phyloP scores from a whole-genome alignment of 1,284 basidiomycete species.

The Malassezia japonica region DNA sequence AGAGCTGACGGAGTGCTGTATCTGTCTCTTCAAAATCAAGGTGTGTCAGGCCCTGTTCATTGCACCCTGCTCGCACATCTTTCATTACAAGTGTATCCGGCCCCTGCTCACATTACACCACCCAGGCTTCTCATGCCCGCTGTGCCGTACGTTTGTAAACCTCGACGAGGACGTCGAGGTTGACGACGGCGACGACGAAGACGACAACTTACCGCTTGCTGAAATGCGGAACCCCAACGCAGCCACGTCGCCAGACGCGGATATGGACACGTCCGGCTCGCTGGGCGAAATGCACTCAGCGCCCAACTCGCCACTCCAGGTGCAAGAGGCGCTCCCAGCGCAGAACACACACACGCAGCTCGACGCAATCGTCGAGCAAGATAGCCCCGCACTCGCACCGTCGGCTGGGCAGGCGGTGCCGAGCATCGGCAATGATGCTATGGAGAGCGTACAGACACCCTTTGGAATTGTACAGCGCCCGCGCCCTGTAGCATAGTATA shows the following conservation, averaged over 20 bases:
- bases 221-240: neutral
- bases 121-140: constrained; percentile 86
- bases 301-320: neutral
- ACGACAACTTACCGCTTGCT: neutral
- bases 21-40: constrained; percentile 70
- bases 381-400: neutral
- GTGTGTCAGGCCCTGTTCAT: constrained; percentile 95
- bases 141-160: constrained; percentile 74
- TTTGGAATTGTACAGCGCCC: no score
- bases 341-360: neutral
- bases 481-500: no score
- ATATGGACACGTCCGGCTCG: neutral
- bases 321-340: no score
- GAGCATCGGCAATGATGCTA: no score
- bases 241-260: neutral
- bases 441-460: no score
- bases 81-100: constrained; percentile 96
- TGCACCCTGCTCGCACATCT: constrained; percentile 73
- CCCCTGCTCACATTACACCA: constrained; percentile 75
- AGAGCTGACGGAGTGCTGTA: constrained; percentile 41
- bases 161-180: constrained; percentile 87
- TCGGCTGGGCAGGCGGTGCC: no score
- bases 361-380: neutral
- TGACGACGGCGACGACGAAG: constrained; percentile 26
- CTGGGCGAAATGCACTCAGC: neutral